Evolutionary conservation across 2,329 filamentous ascomycete species (phyloP), one percentile per base, ranked within the genome.

Genomic region (Fusarium zealandicum): DNA sequence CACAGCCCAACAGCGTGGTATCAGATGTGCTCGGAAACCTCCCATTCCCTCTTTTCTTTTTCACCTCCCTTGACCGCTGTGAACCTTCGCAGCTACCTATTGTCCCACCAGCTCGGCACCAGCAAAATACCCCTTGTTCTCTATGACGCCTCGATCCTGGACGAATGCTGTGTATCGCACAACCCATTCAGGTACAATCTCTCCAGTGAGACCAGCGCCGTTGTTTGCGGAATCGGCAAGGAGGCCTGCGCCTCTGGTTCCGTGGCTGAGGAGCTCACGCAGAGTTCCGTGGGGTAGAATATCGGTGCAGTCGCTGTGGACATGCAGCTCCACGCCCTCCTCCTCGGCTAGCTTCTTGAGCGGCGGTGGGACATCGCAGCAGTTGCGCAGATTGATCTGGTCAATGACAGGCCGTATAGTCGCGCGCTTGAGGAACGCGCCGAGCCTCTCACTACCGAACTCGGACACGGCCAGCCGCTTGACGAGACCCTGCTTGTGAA

Each of bases 81-180:
- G 6, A 28, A 22, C 18, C 14, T 51, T 37, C 30, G 35, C 32
- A 44, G 40, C 47, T 68, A 44, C 37, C 47, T 68, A 74, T 40
- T 56, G 53, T 49, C 79, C 78, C 39, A 78, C 77, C 61, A 95
- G 74, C 70, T 92, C 88, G 3, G 93, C 93, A 16, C 87, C 86
- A 1, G 93, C 93, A 78, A 97, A 97, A 75, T 97, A 98, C 7
- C 95, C 95, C 79, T 98, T 99, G 72, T 95, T 96, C 80, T 99
- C 95, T 62, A 99, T 93, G 8, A 99, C 95, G 12, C 95, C 95
- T 47, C 95, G 82, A 72, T 98, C 90, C 73, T 90, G 90, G 33
- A 98, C 91, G 53, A 98, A 93, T 1, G 95, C 95, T 31, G 93
- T 97, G 72, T 99, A 99, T 72, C 98, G 96, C 64, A 93, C 89